Conservation (phyloP, 2,329 filamentous ascomycete species). For the Tolypocladium nubicola region DNA sequence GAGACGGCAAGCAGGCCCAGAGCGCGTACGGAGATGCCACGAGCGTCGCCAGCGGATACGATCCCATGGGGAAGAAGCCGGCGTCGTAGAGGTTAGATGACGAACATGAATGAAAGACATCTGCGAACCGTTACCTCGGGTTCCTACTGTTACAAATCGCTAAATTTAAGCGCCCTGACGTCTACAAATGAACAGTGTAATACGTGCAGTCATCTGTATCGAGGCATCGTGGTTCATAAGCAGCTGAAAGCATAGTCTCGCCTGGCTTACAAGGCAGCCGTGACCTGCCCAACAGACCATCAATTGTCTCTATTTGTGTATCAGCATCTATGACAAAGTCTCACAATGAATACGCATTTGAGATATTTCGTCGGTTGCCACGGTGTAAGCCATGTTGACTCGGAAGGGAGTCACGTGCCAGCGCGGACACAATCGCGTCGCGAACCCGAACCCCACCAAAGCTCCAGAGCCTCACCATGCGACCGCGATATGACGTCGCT, state of each 20-base stretch:
- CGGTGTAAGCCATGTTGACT: no score
- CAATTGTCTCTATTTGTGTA: neutral
- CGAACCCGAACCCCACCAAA: neutral
- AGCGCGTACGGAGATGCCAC: conserved; percentile 15
- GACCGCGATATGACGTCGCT: neutral
- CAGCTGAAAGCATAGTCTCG: neutral
- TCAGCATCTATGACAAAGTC: neutral
- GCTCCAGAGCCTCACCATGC: neutral
- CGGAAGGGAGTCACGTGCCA: neutral
- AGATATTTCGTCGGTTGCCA: neutral
- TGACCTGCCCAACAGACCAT: neutral
- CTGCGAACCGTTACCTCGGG: neutral
- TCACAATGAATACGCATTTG: neutral
- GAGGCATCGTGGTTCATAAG: no score
- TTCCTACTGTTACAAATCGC: neutral
- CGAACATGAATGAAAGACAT: neutral
- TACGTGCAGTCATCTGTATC: neutral
- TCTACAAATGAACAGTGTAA: neutral
- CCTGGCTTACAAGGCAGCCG: neutral
- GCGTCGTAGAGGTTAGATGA: conserved; percentile 2
- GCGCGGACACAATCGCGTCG: neutral
- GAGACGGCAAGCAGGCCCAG: conserved; percentile 9
- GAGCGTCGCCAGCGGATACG: conserved; percentile 11
- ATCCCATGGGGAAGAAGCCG: conserved; percentile 21
- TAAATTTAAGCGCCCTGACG: neutral